Base-by-base conservation (phyloP, 345 rosid species). In the Leavenworthia alabamica region DNA sequence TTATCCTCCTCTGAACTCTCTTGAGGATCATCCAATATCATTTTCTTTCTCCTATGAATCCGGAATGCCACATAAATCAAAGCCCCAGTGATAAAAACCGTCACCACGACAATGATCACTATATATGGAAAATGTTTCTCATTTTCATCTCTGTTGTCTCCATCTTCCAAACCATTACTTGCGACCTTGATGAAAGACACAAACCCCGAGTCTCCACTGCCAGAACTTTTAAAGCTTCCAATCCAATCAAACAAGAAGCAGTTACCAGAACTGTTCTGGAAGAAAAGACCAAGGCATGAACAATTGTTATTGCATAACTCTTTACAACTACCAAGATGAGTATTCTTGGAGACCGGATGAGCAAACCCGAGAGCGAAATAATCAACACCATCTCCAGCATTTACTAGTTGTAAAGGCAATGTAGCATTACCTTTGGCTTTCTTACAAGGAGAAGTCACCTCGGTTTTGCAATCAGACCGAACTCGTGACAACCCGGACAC, bases 231-330 rank as follows among this genome's bases (percentile, higher is more conserved):
- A 24, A 84, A 82, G 71, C 90, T 80, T 32, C 99, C 99, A 8
- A 93, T 29, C 52, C 71, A 70, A 36, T 79, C 86, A 66, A 93
- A 83, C 77, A 85, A 53, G 78, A 80, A 93, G 73, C 99, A 93
- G 29, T 72, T 74, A 9, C 89, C 81, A 2, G 96, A 67, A 62
- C 77, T 80, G 76, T 74, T 85, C 16, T 85, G 80, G 63, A 75
- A 83, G 76, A 91, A 91, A 66, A 86, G 48, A 47, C 80, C 95
- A 22, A 82, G 77, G 56, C 99, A 93, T 0, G 99, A 83, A 62
- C 97, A 93, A 46, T 93, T 89, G 15, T 55, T 39, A 3, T 35
- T 60, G 74, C 99, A 93, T 23, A 88, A 77, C 7, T 67, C 64
- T 69, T 78, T 80, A 80, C 99, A 93, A 2, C 86, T 77, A 56